Evolutionary conservation across 2,329 filamentous ascomycete genomes (phyloP), one percentile per base, ranked within the genome.

Genomic region (Ophiostoma populinum): DNA sequence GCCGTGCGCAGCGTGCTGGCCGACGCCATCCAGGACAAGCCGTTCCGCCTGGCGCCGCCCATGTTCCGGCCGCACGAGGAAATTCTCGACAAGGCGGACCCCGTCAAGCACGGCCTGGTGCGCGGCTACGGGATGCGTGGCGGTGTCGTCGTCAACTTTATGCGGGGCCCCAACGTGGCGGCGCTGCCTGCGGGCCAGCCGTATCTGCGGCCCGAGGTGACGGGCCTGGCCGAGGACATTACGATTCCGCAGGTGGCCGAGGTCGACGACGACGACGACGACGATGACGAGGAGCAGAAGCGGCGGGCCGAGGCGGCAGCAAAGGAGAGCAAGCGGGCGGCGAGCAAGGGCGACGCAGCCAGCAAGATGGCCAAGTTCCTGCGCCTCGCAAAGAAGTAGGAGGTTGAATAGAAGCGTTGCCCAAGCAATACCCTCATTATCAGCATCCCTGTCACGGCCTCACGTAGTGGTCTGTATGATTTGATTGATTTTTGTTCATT

Each of bases 1-100:
- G 82, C 79, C 43, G 80, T 93, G 13, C 64, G 73, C 35, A 62
- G 62, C 28, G 72, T 87, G 41, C 75, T 98, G 53, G 67, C 72
- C 2, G 54, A 70, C 37, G 67, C 70, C 2, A 54, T 70, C 37
- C 60, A 64, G 6, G 55, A 62, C 2, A 67, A 81, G 43, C 65
- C 68, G 0, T 95, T 95, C 53, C 69, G 69, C 39, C 64, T 98
- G 19, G 69, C 75, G 20, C 67, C 76, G 32, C 64, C 73, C 0
- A 69, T 68, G 11, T 32, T 24, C 18, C 30, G 30, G 8, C 55
- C 59, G 19, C 70, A 64, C 39, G 60, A 59, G 6, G 47, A 56
- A 16, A 61, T 70, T 42, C 53, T 52, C 19, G 63, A 71, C 38
- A 55, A 61, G 12, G 55, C 55, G 10, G 58, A 58, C 30, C 54